These are phyloP conservation scores for Pythium sp. DNA, from an alignment of 352 stramenopile genomes.

Conservation along the genomic window DNA sequence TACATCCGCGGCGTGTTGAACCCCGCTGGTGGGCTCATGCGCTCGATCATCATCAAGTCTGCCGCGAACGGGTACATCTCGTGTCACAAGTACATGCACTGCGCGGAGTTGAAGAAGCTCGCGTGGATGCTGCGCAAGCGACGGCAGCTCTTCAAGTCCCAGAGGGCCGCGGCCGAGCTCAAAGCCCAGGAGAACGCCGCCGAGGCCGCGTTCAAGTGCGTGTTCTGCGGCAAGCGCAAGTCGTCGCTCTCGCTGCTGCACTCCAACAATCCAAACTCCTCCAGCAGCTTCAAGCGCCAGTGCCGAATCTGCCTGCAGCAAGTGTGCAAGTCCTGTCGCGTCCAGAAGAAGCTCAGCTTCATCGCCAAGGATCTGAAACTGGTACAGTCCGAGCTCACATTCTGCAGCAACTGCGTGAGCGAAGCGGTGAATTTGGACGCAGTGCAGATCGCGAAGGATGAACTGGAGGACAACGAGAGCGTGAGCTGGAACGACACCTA, in stretches of 20 bases:
- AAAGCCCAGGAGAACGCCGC: neutral
- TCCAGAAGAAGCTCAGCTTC: slow-evolving; percentile 3
- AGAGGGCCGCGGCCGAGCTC: neutral
- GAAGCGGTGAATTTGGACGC: neutral
- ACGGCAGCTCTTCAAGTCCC: slow-evolving; percentile 2
- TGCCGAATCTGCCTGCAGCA: slow-evolving; percentile 4
- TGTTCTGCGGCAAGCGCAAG: slow-evolving; percentile 1
- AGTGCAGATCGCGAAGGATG: neutral
- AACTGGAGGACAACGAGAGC: neutral
- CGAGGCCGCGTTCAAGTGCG: neutral
- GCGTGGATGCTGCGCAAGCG: slow-evolving; percentile 8
- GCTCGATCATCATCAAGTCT: slow-evolving; percentile 34
- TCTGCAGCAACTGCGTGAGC: neutral
- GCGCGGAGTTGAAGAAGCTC: slow-evolving; percentile 14
- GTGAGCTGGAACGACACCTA: slow-evolving; percentile 2
- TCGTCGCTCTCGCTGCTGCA: slow-evolving; percentile 1
- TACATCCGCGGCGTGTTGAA: slow-evolving; percentile 34
- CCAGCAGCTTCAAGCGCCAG: neutral
- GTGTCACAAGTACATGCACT: slow-evolving; percentile 24
- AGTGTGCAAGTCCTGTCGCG: slow-evolving; percentile 1
- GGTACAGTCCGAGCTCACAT: neutral
- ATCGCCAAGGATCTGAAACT: neutral
- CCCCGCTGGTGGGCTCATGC: slow-evolving; percentile 37
- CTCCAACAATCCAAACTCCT: neutral
- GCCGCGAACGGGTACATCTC: slow-evolving; percentile 29